Evolutionary conservation across 1,284 basidiomycete species (phyloP).

Genomic region (Cystobasidium slooffiae): DNA sequence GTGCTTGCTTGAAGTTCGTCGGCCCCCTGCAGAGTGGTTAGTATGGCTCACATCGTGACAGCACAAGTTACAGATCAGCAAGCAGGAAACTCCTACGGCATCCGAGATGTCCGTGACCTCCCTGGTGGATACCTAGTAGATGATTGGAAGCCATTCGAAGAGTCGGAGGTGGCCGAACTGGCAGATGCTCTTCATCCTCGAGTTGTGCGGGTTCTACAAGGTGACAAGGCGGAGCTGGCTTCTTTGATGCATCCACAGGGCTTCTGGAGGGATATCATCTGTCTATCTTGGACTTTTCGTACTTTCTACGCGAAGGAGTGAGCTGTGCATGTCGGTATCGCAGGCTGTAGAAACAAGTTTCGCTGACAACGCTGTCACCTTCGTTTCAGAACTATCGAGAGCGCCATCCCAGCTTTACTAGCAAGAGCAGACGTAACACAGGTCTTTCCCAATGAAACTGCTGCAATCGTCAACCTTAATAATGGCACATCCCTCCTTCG

Average conservation of each 20-base stretch:
- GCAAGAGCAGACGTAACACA: conserved; percentile 3
- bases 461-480: conserved; percentile 16
- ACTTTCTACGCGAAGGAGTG: conserved; percentile 10
- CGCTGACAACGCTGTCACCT: not conserved
- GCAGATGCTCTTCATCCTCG: conserved; percentile 3
- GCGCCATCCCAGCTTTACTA: conserved; percentile 7
- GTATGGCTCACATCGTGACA: too few species aligned
- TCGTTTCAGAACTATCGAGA: conserved; percentile 5
- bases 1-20: too few species aligned
- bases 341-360: not conserved
- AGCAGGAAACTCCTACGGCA: not conserved
- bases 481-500: conserved; percentile 24
- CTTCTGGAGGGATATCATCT: conserved; percentile 24
- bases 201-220: not conserved
- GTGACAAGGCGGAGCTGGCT: conserved; percentile 12
- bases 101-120: conserved; percentile 4
- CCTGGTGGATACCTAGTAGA: conserved; percentile 10
- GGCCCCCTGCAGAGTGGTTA: too few species aligned
- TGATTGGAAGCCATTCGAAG: conserved; percentile 1
- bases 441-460: not conserved
- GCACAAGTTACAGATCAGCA: too few species aligned
- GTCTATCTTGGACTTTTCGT: conserved; percentile 19
- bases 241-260: not conserved
- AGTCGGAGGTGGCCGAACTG: not conserved
- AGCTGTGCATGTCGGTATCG: not conserved